Conservation (phyloP, 441 rosid genomes). For the Adansonia madagascariensis region DNA sequence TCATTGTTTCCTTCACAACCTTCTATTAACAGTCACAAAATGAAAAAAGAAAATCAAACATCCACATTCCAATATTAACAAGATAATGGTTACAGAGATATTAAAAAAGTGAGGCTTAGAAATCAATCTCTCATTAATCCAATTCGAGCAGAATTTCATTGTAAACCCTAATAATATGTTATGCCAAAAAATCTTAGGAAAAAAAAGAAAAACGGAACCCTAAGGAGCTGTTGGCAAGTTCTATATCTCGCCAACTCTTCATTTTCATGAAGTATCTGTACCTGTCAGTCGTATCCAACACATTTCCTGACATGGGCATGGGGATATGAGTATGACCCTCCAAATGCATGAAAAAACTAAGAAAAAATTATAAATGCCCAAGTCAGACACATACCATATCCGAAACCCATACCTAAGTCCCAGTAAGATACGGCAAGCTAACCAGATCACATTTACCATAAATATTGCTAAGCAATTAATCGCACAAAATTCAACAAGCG, state of each 20-base stretch:
- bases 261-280: too few species aligned
- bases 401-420: too few species aligned
- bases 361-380: too few species aligned
- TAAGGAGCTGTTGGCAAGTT: not conserved
- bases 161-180: not conserved
- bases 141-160: not conserved
- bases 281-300: too few species aligned
- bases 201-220: not conserved
- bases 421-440: not conserved
- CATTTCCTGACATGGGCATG: too few species aligned
- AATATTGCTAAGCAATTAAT: not conserved
- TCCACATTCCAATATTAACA: not conserved
- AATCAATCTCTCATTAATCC: not conserved
- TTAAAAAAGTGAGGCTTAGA: not conserved
- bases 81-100: not conserved
- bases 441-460: not conserved
- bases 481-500: not conserved
- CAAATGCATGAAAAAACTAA: too few species aligned
- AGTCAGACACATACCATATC: too few species aligned
- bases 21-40: constrained; percentile 22
- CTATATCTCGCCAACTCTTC: too few species aligned
- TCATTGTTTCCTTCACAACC: constrained; percentile 48
- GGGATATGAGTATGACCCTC: too few species aligned
- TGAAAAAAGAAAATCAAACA: not conserved
- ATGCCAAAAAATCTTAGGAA: not conserved